Base-by-base conservation (phyloP, 805 yeast genomes). In the Hanseniaspora thailandica region DNA sequence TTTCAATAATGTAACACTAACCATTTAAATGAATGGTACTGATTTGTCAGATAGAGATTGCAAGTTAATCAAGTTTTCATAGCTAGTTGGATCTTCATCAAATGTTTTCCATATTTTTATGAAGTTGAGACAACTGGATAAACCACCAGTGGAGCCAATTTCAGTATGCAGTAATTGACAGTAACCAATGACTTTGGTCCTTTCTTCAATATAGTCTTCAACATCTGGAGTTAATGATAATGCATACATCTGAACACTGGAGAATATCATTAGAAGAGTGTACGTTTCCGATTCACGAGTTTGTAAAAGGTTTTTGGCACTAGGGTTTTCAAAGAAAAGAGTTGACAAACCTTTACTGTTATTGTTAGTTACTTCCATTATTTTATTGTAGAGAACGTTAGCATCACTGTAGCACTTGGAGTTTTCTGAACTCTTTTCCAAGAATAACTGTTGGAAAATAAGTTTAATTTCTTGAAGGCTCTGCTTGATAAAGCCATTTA, bases 91-190 rank as follows among this genome's bases (percentile, higher is more conserved):
- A 12, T 35, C n/a, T 4, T 12, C 12, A 22, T 50, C 54, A 43
- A 35, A 50, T 2, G 5, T n/a, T 43, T 43, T 50, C 54, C 54
- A 50, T 7, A 50, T 35, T 5, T 22, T 20, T 2, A 50, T 40
- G 15, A 43, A 41, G n/a, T 50, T 33, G 3, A 43, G 23, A 28
- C 45, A 50, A 35, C 40, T 34, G 12, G 54, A 43, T 26, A 43
- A 50, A n/a, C 47, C 36, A 8, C 59, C 55, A 31, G 54, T 56
- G 6, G 59, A 57, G 4, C 61, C 61, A 31, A 57, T 36, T 19
- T 52, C 36, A 17, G 55, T 46, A 22, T 50, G 51, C 34, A 58
- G 35, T 20, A 35, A 15, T 19, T 55, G 56, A 17, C 52, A 57
- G 28, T 54, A 58, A 2, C 57, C 53, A 15, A 57, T 19, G 5